Conservation (phyloP, 257 asterid genomes). For the Rubia yunnanensis region DNA sequence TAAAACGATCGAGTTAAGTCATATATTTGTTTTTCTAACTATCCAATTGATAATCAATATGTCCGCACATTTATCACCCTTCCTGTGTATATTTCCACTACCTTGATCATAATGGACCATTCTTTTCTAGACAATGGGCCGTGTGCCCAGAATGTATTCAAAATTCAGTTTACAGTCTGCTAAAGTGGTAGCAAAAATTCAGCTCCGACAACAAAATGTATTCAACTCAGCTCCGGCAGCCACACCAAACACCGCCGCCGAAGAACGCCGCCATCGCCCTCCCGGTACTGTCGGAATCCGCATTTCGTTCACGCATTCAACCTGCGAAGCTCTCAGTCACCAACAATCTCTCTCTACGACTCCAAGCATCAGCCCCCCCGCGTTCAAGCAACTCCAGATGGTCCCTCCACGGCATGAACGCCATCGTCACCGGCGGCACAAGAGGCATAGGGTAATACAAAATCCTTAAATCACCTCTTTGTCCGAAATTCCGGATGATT, state of each 20-base stretch:
- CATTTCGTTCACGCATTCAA: neutral
- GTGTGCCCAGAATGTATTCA: too few relatives aligned
- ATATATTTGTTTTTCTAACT: too few relatives aligned
- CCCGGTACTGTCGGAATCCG: slow-evolving; percentile 1
- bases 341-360: slow-evolving; percentile 9
- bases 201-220: slow-evolving; percentile 7
- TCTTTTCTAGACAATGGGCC: too few relatives aligned
- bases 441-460: slow-evolving; percentile 43
- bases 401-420: slow-evolving; percentile 52
- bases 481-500: slow-evolving; percentile 13
- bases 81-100: too few relatives aligned
- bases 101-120: too few relatives aligned
- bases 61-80: too few relatives aligned
- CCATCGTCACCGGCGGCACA: slow-evolving; percentile 59
- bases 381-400: slow-evolving; percentile 22
- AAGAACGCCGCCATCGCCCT: slow-evolving; percentile 1
- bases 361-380: slow-evolving; percentile 21
- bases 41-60: too few relatives aligned
- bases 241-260: slow-evolving; percentile 6
- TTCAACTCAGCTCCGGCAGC: neutral
- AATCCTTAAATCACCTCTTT: neutral
- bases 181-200: too few relatives aligned
- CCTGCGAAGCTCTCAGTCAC: neutral
- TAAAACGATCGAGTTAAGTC: too few relatives aligned
- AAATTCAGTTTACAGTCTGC: too few relatives aligned